Percentiles rank a stretch among this genome's conserved stretches.
phyloP scores from a whole-genome alignment of 176 grass and related monocot species.

The Raddia guianensis region DNA sequence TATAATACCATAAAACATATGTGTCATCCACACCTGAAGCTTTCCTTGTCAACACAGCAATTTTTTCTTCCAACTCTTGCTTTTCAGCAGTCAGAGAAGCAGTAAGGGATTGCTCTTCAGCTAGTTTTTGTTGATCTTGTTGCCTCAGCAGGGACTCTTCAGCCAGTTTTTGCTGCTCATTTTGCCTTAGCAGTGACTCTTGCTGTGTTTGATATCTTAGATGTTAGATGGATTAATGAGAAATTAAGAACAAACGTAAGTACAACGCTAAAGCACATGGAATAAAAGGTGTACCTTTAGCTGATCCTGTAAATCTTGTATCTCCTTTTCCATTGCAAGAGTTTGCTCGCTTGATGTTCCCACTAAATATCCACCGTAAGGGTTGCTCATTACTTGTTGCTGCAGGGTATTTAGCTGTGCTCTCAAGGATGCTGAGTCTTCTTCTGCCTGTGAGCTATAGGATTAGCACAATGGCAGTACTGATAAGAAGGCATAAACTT shows the following conservation, averaged over 20 bases:
- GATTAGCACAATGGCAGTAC: slow-evolving; percentile 26
- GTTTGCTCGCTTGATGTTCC: slow-evolving; percentile 57
- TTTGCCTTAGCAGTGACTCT: slow-evolving; percentile 69
- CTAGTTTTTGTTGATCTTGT: slow-evolving; percentile 77
- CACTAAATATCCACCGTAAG: slow-evolving; percentile 62
- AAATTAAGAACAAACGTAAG: slow-evolving; percentile 20
- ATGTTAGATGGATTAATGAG: slow-evolving; percentile 30
- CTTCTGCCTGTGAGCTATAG: slow-evolving; percentile 71
- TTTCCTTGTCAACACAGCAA: slow-evolving; percentile 72
- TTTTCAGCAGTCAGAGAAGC: slow-evolving; percentile 72
- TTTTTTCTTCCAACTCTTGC: slow-evolving; percentile 77
- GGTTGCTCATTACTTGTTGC: slow-evolving; percentile 72
- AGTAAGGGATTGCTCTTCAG: slow-evolving; percentile 60
- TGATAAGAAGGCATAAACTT: slow-evolving; percentile 16
- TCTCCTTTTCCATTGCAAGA: slow-evolving; percentile 82
- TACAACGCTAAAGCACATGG: background rate
- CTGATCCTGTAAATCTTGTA: slow-evolving; percentile 76
- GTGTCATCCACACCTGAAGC: slow-evolving; percentile 62
- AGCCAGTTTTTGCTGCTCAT: slow-evolving; percentile 81
- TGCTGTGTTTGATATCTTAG: slow-evolving; percentile 51
- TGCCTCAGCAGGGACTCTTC: slow-evolving; percentile 67
- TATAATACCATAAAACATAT: slow-evolving; percentile 8
- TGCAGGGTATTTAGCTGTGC: slow-evolving; percentile 84
- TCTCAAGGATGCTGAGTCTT: slow-evolving; percentile 87
- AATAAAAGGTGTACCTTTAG: slow-evolving; percentile 55